Conservation (phyloP, 805 yeast species). For the Kluyveromyces nonfermentans region DNA sequence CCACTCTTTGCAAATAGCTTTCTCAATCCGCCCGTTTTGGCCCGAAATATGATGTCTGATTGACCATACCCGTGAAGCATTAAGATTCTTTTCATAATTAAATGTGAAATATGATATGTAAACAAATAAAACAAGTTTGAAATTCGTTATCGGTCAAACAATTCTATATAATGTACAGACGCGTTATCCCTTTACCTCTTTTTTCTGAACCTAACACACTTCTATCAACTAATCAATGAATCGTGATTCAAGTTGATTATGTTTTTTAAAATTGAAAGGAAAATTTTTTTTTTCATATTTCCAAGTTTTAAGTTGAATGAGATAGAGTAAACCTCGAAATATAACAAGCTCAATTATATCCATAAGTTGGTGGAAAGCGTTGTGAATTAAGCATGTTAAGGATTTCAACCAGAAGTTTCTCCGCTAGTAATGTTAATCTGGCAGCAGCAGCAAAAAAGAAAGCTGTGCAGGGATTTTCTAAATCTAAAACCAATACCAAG, state of each 20-base stretch:
- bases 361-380: not conserved
- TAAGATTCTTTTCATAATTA: conserved; percentile 40
- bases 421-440: conserved; percentile 5
- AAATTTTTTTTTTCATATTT: not conserved
- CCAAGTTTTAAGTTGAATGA: not conserved
- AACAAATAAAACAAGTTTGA: no score
- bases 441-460: conserved; percentile 20
- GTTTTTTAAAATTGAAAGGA: not conserved
- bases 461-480: conserved; percentile 25
- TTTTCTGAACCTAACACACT: not conserved
- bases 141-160: no score
- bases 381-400: conserved; percentile 12
- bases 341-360: not conserved
- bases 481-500: conserved; percentile 9
- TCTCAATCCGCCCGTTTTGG: conserved; percentile 79
- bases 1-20: conserved; percentile 53
- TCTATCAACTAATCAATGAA: no score
- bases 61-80: conserved; percentile 90
- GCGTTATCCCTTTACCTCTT: not conserved
- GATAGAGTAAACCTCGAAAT: not conserved
- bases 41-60: conserved; percentile 66
- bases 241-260: not conserved
- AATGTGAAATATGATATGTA: no score
- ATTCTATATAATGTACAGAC: not conserved
- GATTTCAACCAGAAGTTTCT: conserved; percentile 12